A percentile compares a stretch with the other conserved stretches of the same genome.
Evolutionary conservation across 345 rosid genomes (phyloP).

Genomic region (Rhodamnia argentea): DNA sequence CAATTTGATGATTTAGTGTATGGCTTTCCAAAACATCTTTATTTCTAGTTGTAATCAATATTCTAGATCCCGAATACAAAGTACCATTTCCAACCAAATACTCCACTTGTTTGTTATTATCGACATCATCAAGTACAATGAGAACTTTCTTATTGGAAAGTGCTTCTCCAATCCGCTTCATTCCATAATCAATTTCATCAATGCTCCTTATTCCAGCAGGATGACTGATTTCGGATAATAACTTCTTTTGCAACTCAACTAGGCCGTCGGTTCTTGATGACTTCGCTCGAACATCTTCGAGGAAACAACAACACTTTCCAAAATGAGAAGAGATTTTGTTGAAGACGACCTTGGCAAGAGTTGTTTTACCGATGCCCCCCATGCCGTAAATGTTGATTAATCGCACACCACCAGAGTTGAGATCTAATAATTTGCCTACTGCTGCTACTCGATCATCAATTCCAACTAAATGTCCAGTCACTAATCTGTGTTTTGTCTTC

Average conservation of each 20-base stretch:
- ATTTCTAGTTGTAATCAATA: neutral
- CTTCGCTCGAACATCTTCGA: neutral
- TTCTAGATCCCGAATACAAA: neutral
- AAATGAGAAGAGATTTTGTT: neutral
- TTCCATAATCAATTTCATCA: neutral
- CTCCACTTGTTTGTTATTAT: neutral
- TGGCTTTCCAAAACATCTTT: neutral
- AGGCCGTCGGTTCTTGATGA: neutral
- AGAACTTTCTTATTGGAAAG: neutral
- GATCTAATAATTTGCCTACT: neutral
- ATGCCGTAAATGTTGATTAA: neutral
- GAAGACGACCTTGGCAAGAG: neutral
- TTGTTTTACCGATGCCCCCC: neutral
- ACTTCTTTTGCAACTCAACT: neutral
- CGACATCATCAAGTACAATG: neutral
- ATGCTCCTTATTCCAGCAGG: neutral
- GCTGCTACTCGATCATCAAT: neutral
- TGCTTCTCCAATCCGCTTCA: neutral
- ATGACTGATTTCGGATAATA: neutral
- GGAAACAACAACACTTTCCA: neutral
- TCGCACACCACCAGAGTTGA: neutral
- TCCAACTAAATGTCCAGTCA: neutral
- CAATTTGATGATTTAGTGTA: neutral
- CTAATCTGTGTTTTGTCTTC: too few species aligned
- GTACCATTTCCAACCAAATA: neutral